A percentile compares a stretch with the other conserved stretches of the same genome.
These are phyloP conservation scores for Amanita muscaria DNA, from an alignment of 768 basidiomycete species.

Conservation along the genomic window DNA sequence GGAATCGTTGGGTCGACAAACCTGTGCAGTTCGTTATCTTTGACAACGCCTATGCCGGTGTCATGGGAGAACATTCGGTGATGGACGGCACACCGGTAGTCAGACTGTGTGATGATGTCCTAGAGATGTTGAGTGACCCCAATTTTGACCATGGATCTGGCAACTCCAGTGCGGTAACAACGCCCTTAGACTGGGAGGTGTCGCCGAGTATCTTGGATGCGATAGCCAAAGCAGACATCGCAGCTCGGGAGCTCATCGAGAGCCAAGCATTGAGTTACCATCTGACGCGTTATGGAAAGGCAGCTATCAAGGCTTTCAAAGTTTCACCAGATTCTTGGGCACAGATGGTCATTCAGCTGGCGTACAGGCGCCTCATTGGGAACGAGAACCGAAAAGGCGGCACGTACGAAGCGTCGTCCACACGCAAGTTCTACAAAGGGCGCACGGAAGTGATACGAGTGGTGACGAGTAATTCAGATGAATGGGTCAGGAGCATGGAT, in stretches of 20 bases:
- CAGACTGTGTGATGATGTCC: conserved; percentile 61
- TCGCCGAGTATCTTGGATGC: conserved; percentile 37
- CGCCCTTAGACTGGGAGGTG: conserved; percentile 57
- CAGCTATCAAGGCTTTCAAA: conserved; percentile 75
- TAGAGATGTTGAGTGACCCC: conserved; percentile 48
- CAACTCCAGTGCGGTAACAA: conserved; percentile 24
- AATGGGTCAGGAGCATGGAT: conserved; percentile 73
- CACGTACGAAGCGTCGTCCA: conserved; percentile 93
- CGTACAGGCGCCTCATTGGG: conserved; percentile 65
- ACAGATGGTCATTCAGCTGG: conserved; percentile 87
- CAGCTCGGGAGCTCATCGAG: conserved; percentile 47
- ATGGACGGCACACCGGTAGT: conserved; percentile 87
- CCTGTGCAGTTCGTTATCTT: conserved; percentile 81
- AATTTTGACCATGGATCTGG: conserved; percentile 55
- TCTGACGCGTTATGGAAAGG: conserved; percentile 75
- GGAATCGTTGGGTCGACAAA: conserved; percentile 85
- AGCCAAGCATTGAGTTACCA: conserved; percentile 56
- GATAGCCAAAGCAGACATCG: conserved; percentile 47
- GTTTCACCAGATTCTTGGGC: conserved; percentile 95
- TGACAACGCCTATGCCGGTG: conserved; percentile 70
- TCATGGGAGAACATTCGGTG: conserved; percentile 90
- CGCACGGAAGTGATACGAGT: conserved; percentile 92
- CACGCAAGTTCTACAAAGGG: conserved; percentile 82
- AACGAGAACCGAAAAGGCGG: conserved; percentile 52
- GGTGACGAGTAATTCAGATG: conserved; percentile 66